Conservation (phyloP, 495 filamentous ascomycete genomes). For the Pyrenula massariospora region DNA sequence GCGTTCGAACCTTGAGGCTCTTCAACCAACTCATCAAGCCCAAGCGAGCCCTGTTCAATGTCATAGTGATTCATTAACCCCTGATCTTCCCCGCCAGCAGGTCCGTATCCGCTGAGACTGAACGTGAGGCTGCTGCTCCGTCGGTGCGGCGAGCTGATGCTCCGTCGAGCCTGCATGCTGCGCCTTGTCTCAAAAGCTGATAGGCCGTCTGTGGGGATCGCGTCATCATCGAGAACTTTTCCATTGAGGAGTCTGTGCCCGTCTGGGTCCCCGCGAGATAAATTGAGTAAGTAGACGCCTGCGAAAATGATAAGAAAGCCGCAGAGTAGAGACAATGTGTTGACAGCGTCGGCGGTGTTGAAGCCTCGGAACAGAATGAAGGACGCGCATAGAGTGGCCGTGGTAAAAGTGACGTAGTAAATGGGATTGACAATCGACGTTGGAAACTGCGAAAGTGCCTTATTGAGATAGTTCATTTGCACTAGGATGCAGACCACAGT, state of each 20-base stretch:
- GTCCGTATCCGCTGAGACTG: constrained; percentile 24
- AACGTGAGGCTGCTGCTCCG: constrained; percentile 47
- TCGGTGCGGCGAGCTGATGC: constrained; percentile 39
- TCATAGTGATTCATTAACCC: constrained; percentile 78
- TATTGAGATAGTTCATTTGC: constrained; percentile 99
- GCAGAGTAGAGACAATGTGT: constrained; percentile 83
- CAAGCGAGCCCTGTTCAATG: constrained; percentile 56
- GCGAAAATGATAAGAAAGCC: constrained; percentile 96
- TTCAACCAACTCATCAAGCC: constrained; percentile 57
- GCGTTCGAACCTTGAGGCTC: constrained; percentile 17
- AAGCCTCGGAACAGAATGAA: constrained; percentile 97
- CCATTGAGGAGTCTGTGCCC: constrained; percentile 56
- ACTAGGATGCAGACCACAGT: constrained; percentile 87
- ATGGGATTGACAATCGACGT: constrained; percentile 96
- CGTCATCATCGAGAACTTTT: constrained; percentile 52
- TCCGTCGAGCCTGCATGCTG: constrained; percentile 83
- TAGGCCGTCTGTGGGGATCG: constrained; percentile 81
- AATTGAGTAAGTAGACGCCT: constrained; percentile 92
- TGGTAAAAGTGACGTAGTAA: constrained; percentile 99
- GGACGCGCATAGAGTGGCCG: constrained; percentile 82
- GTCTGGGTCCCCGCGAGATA: constrained; percentile 81
- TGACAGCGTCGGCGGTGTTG: constrained; percentile 88
- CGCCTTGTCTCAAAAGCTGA: constrained; percentile 78
- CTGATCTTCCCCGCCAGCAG: constrained; percentile 45
- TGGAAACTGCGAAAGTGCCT: constrained; percentile 91